Base-by-base conservation (phyloP, 352 stramenopile species). In the Pythium vanterpoolii region DNA sequence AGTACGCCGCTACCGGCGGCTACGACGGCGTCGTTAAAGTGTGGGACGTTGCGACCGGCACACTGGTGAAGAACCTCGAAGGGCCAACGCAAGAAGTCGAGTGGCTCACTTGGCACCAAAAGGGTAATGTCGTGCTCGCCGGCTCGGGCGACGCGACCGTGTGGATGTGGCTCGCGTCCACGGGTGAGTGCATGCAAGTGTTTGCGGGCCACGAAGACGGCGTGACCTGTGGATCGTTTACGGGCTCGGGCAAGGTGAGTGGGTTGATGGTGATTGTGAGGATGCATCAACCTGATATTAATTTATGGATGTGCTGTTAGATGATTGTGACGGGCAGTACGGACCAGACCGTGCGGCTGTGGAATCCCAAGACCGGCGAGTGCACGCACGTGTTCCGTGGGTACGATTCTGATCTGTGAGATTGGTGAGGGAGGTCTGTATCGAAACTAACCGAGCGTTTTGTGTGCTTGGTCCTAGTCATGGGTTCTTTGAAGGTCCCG, bases 141-240 rank as follows among this genome's bases (percentile, higher is more conserved):
- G 89, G 89, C 23, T 96, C 88, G 16, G 86, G 85, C 19, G 89
- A 97, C 56, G 80, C 79, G 19, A 96, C 89, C 0, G 71, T 92
- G n/a, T 97, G 89, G 89, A 94, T 97, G 84, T 97, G 89, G 89
- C 76, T 98, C 26, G 85, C 95, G 21, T 93, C 89, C 13, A 96
- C 93, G n/a, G 94, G 95, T 47, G 86, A 97, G 58, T 99, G 96
- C 85, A 96, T 99, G 76, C 79, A 98, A 68, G 96, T 99, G 23
- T 98, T 99, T 81, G 95, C 96, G 14, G 96, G 96, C 44, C 96
- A 99, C 66, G 95, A 99, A 69, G 90, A 95, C 23, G 82, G 84
- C 19, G 93, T 99, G 18, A 98, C 90, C 4, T 97, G 91, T 54
- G 96, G 95, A 9, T 79, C 76, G 10, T 99, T 99, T 71, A 98